Evolutionary conservation across 1,284 basidiomycete genomes (phyloP).

Genomic region (Mrakiaceae sp.): DNA sequence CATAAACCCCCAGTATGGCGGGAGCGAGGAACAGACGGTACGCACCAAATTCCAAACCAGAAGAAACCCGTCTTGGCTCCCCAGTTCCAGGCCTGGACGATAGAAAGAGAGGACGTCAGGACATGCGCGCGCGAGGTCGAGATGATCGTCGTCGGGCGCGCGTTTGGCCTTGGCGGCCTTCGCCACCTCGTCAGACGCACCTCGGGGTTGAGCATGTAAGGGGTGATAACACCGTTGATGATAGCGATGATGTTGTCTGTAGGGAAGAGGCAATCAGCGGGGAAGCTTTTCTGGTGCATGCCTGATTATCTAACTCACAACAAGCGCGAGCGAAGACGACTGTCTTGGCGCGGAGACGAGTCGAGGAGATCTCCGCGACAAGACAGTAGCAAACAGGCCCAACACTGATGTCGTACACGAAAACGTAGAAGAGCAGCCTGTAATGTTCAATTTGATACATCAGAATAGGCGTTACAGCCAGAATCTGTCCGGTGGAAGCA

Average conservation of each 20-base stretch:
- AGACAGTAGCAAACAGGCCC: conserved; percentile 35
- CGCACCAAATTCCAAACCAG: too few species aligned
- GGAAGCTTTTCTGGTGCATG: too few species aligned
- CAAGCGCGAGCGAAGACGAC: conserved; percentile 40
- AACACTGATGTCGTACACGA: conserved; percentile 31
- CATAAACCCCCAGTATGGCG: too few species aligned
- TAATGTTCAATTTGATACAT: too few species aligned
- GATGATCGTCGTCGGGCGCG: conserved; percentile 26
- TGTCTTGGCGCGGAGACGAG: conserved; percentile 41
- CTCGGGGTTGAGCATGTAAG: conserved; percentile 38
- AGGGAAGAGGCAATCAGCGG: not conserved
- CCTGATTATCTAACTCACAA: not conserved
- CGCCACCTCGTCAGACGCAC: too few species aligned
- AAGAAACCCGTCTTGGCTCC: conserved; percentile 32
- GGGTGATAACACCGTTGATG: conserved; percentile 32
- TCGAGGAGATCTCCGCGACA: conserved; percentile 40
- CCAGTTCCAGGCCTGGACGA: conserved; percentile 30
- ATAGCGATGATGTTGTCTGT: conserved; percentile 38
- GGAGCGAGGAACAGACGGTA: too few species aligned
- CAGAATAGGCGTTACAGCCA: too few species aligned
- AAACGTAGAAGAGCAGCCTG: conserved; percentile 11
- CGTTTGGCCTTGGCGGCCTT: too few species aligned
- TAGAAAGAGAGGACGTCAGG: conserved; percentile 31
- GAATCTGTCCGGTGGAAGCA: too few species aligned
- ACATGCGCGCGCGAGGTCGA: conserved; percentile 33